A percentile compares a stretch with the other conserved stretches of the same genome.
These are phyloP conservation scores for Ascochyta rabiei DNA, from an alignment of 2,329 filamentous ascomycete genomes.

Conservation along the genomic window DNA sequence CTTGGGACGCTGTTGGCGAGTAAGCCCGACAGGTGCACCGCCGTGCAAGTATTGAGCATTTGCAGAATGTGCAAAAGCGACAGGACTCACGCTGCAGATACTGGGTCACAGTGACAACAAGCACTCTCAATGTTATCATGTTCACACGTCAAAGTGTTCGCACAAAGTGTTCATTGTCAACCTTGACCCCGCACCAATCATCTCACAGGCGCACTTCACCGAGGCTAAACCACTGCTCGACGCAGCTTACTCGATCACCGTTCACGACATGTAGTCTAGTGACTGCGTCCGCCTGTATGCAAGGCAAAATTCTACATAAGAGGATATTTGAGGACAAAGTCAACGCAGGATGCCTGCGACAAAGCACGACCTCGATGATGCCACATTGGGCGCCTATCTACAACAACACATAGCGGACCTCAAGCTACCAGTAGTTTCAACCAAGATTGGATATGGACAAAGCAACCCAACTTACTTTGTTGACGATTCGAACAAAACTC, in stretches of 20 bases:
- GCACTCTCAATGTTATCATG: neutral
- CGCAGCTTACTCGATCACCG: slow-evolving; percentile 15
- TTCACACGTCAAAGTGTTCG: neutral
- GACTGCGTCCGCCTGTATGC: neutral
- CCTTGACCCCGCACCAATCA: slow-evolving; percentile 18
- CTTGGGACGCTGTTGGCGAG: slow-evolving; percentile 48
- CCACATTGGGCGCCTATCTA: slow-evolving; percentile 38
- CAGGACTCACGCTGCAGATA: neutral
- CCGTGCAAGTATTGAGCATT: neutral
- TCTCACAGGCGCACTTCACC: slow-evolving; percentile 2
- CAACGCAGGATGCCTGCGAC: neutral
- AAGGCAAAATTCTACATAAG: neutral
- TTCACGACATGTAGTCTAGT: neutral
- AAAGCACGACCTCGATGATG: slow-evolving; percentile 40
- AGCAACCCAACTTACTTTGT: slow-evolving; percentile 96
- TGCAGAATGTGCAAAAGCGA: neutral
- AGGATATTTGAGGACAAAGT: neutral
- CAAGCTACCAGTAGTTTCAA: slow-evolving; percentile 35
- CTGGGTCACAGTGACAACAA: neutral
- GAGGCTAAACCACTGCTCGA: slow-evolving; percentile 19
- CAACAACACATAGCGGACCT: slow-evolving; percentile 32
- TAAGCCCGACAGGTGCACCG: neutral
- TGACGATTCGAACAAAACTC: slow-evolving; percentile 66
- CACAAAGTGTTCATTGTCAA: neutral
- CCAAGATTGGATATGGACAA: slow-evolving; percentile 92